Base-by-base conservation (phyloP, 2,329 filamentous ascomycete genomes). In the Colletotrichum eremochloae region DNA sequence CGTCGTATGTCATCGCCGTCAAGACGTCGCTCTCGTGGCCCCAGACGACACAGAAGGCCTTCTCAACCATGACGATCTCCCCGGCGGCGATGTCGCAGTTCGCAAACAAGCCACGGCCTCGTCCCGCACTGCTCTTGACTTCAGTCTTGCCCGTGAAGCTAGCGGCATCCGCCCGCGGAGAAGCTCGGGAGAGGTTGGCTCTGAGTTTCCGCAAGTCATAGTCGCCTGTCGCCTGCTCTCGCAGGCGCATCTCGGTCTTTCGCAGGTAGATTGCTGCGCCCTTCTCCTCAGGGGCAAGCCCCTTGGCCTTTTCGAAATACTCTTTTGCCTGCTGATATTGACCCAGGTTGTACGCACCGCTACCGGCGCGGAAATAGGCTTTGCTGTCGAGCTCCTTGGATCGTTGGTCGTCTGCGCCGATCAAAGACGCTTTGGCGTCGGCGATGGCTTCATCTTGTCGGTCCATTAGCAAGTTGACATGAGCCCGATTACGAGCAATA, bases 31-130 rank as follows among this genome's bases (percentile, higher is more conserved):
- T 29, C 55, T 81, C 78, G n/a, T 81, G 73, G 1, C 78, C 75
- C 78, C 79, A 81, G 9, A 78, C 77, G 0, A 77, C 76, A 18
- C 76, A 79, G 14, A 80, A 81, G 0, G 81, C 78, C 40, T 80
- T 82, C 69, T 83, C 83, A 36, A 79, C 80, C 67, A 85, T 74
- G 60, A 82, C 73, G 4, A 82, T 66, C n/a, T 82, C 80, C 3
- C 81, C 80, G 2, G 73, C 63, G 20, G 76, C 72, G 36, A 84
- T 77, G 24, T 78, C 71, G 1, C 74, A 72, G 0, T 75, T 79
- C 1, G 82, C 79, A 53, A 85, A 84, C 0, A 85, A 72, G 1
- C 83, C 83, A 0, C 80, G 77, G 1, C 83, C 83, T 20, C 77
- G 67, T 5, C 76, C 76, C 0, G 67, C 67, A 29, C 77, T 81